Conservation (phyloP, 345 rosid species). For the Boechera stricta region DNA sequence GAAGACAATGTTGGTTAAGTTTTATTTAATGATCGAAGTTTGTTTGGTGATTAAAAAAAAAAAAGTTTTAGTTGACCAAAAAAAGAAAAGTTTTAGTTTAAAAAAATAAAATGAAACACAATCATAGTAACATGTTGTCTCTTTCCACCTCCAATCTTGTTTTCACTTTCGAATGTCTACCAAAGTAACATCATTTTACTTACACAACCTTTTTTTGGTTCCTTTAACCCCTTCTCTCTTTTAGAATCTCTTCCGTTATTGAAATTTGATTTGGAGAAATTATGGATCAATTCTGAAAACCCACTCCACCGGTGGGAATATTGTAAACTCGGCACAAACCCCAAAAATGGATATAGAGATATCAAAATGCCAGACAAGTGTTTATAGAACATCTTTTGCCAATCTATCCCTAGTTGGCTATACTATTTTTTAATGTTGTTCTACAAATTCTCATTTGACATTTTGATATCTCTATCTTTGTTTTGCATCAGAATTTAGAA, state of each 20-base stretch:
- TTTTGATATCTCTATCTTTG: neutral
- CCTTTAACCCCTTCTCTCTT: constrained; percentile 13
- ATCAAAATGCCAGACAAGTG: constrained; percentile 21
- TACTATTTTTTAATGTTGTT: too few species aligned
- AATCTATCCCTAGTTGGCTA: neutral
- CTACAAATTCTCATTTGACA: neutral
- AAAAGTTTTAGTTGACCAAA: too few species aligned
- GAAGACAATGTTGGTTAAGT: too few species aligned
- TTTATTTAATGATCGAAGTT: too few species aligned
- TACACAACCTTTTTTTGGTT: neutral
- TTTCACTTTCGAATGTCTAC: constrained; percentile 43
- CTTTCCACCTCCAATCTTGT: constrained; percentile 36
- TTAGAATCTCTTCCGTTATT: constrained; percentile 17
- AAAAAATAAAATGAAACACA: constrained; percentile 22
- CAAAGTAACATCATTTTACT: constrained; percentile 38
- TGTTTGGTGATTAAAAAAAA: too few species aligned
- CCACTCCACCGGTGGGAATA: constrained; percentile 16
- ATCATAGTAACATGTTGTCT: constrained; percentile 39
- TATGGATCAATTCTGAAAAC: neutral
- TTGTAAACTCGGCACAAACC: constrained; percentile 15
- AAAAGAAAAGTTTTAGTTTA: neutral
- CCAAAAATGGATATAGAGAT: neutral
- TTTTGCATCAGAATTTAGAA: neutral
- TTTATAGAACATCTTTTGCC: neutral
- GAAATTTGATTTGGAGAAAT: constrained; percentile 17